Evolutionary conservation across 2,329 filamentous ascomycete genomes (phyloP).

Genomic region (Hypomyces rosellus): DNA sequence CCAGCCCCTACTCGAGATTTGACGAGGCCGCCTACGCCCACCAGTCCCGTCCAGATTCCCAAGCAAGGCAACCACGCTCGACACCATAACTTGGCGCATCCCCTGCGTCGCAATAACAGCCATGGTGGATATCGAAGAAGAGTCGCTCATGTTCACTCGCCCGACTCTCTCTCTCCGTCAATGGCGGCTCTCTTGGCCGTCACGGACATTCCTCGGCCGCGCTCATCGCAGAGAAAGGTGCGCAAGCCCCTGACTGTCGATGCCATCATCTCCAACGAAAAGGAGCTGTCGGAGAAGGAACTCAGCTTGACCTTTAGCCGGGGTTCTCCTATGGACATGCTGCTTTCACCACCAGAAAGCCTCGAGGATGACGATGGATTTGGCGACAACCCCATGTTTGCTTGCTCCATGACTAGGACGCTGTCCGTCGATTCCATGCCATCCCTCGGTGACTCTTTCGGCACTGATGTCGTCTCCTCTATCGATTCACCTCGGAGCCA

Average conservation of each 20-base stretch:
- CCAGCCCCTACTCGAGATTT: slow-evolving; percentile 22
- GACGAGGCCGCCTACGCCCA: slow-evolving; percentile 29
- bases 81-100: slow-evolving; percentile 24
- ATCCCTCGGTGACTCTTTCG: slow-evolving; percentile 50
- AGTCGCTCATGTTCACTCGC: slow-evolving; percentile 40
- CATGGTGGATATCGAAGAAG: slow-evolving; percentile 26
- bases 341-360: slow-evolving; percentile 56
- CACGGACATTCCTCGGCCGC: slow-evolving; percentile 52
- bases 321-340: slow-evolving; percentile 51
- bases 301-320: slow-evolving; percentile 45
- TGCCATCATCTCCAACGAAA: slow-evolving; percentile 46
- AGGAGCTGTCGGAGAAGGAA: slow-evolving; percentile 51
- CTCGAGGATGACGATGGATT: slow-evolving; percentile 42
- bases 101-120: slow-evolving; percentile 32
- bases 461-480: slow-evolving; percentile 43
- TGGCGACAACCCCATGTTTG: slow-evolving; percentile 37
- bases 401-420: slow-evolving; percentile 46
- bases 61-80: slow-evolving; percentile 29
- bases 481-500: slow-evolving; percentile 43
- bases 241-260: slow-evolving; percentile 43
- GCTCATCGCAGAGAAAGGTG: slow-evolving; percentile 30
- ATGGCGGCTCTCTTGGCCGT: slow-evolving; percentile 56
- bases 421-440: slow-evolving; percentile 56
- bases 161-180: slow-evolving; percentile 51
- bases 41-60: slow-evolving; percentile 52